A percentile compares a stretch with the other conserved stretches of the same genome.
Evolutionary conservation across 345 rosid genomes (phyloP).

Genomic region (Gossypium mustelinum): DNA sequence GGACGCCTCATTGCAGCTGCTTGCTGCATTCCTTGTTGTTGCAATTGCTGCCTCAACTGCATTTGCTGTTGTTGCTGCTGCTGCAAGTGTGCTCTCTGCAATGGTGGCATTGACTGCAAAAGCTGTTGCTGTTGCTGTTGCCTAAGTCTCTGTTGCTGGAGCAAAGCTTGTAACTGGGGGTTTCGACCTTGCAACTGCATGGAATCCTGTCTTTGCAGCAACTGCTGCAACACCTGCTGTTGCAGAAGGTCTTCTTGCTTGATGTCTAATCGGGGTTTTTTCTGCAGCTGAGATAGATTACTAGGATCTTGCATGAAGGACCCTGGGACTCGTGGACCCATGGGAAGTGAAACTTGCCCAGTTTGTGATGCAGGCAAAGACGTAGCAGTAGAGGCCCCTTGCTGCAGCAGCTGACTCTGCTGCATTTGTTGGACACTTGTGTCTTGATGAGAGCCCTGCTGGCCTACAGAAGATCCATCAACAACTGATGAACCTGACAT

Average conservation of each 20-base stretch:
- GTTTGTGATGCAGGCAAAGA: constrained; percentile 60
- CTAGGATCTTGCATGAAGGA: constrained; percentile 71
- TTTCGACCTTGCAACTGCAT: constrained; percentile 67
- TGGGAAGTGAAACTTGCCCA: constrained; percentile 55
- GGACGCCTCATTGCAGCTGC: constrained; percentile 47
- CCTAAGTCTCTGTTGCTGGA: constrained; percentile 73
- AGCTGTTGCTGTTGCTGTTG: constrained; percentile 57
- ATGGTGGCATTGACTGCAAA: constrained; percentile 75
- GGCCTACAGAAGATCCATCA: constrained; percentile 81
- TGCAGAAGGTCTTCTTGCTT: constrained; percentile 89
- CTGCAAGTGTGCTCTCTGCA: constrained; percentile 81
- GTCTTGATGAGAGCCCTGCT: constrained; percentile 62
- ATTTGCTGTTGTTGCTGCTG: constrained; percentile 85
- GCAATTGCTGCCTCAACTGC: constrained; percentile 74
- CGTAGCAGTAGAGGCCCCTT: constrained; percentile 71
- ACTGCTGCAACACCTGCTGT: constrained; percentile 76
- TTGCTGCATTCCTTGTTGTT: constrained; percentile 76
- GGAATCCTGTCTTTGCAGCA: constrained; percentile 79
- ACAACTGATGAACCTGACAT: constrained; percentile 80
- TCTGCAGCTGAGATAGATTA: constrained; percentile 60
- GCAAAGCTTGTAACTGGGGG: constrained; percentile 64
- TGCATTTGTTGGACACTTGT: constrained; percentile 52
- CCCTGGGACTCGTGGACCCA: constrained; percentile 59
- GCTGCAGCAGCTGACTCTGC: constrained; percentile 52
- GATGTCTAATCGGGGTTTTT: constrained; percentile 75